A percentile compares a stretch with the other conserved stretches of the same genome.
phyloP scores from a whole-genome alignment of 2,329 filamentous ascomycete species.

The Exophiala viscosa region DNA sequence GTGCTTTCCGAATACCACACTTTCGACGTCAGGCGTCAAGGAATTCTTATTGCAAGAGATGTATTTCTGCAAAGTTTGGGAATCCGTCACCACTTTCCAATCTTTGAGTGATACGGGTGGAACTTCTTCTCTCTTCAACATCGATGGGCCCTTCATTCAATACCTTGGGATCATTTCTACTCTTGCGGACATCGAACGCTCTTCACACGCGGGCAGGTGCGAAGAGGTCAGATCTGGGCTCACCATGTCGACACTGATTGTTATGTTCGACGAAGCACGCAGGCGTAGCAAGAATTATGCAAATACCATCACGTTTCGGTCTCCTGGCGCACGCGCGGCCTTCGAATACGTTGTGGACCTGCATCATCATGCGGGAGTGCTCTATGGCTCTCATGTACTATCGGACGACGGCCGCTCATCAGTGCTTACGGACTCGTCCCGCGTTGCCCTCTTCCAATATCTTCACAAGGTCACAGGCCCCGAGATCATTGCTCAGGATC shows the following conservation, averaged over 20 bases:
- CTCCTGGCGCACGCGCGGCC: not conserved
- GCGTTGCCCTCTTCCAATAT: not conserved
- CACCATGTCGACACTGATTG: not conserved
- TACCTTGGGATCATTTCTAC: not conserved
- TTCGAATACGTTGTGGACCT: not conserved
- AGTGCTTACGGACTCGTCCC: not conserved
- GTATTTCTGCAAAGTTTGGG: constrained; percentile 2
- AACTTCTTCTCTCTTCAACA: not conserved
- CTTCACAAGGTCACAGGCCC: not conserved
- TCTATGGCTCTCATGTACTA: not conserved
- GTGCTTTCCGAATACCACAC: not conserved
- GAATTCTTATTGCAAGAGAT: not conserved
- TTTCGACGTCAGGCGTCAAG: not conserved
- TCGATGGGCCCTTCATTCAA: not conserved
- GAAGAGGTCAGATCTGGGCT: not conserved
- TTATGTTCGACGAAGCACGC: not conserved
- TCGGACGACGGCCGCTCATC: not conserved
- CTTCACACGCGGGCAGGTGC: not conserved
- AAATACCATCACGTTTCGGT: not conserved
- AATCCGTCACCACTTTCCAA: constrained; percentile 1
- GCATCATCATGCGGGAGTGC: not conserved
- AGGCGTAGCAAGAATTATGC: not conserved
- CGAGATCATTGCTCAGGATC: constrained; percentile 7
- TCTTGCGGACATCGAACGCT: not conserved
- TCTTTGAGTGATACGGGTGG: not conserved